These are phyloP conservation scores for Candida stauntonica DNA, from an alignment of 805 yeast species.

Conservation along the genomic window DNA sequence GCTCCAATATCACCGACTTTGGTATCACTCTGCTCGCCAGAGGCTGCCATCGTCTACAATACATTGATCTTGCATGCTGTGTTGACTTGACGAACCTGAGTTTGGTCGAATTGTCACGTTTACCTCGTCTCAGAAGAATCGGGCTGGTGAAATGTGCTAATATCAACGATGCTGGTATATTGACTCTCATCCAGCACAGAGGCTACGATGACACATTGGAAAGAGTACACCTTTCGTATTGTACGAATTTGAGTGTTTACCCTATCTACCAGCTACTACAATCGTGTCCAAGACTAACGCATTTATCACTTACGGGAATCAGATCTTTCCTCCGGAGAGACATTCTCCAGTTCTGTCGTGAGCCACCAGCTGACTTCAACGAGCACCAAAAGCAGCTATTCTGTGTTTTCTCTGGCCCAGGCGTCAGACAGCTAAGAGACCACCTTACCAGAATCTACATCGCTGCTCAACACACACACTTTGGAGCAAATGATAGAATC, in stretches of 20 bases:
- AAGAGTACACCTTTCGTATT: conserved; percentile 89
- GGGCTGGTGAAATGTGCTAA: conserved; percentile 90
- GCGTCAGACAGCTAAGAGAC: conserved; percentile 71
- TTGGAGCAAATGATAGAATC: neutral
- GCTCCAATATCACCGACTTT: conserved; percentile 81
- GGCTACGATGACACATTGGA: conserved; percentile 80
- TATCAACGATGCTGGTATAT: conserved; percentile 80
- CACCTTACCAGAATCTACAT: conserved; percentile 45
- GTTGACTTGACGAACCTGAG: conserved; percentile 82
- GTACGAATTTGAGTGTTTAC: conserved; percentile 70
- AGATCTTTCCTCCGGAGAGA: conserved; percentile 84
- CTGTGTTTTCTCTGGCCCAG: conserved; percentile 91
- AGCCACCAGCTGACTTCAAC: conserved; percentile 89
- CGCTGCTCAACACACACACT: neutral
- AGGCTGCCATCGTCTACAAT: conserved; percentile 79
- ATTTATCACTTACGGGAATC: conserved; percentile 88
- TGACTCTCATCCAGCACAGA: conserved; percentile 60
- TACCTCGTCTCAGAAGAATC: conserved; percentile 80
- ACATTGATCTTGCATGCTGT: conserved; percentile 94
- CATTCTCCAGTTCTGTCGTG: conserved; percentile 80
- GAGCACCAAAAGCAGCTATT: conserved; percentile 79
- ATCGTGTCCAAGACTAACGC: conserved; percentile 83
- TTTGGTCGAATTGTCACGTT: conserved; percentile 65
- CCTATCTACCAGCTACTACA: conserved; percentile 74
- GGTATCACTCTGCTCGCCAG: conserved; percentile 76